phyloP scores from a whole-genome alignment of 1,284 basidiomycete species.

The Ceratobasidium sp. region DNA sequence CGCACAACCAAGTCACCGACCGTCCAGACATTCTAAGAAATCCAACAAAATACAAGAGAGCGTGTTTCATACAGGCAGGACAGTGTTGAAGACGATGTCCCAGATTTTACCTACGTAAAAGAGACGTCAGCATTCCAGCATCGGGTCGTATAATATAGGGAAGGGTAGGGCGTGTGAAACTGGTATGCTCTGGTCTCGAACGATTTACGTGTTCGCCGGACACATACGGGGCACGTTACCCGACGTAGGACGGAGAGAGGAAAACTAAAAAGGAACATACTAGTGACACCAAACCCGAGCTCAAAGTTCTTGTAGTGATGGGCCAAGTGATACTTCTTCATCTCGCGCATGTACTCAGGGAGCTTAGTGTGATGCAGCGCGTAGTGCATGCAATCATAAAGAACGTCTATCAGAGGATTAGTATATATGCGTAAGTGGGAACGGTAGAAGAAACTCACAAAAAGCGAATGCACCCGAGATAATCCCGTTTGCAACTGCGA shows the following conservation, averaged over 20 bases:
- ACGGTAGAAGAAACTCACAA: slow-evolving; percentile 66
- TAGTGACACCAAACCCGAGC: slow-evolving; percentile 97
- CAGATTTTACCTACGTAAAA: slow-evolving; percentile 80
- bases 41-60: not conserved
- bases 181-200: not conserved
- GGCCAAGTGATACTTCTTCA: slow-evolving; percentile 99
- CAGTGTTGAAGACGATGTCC: slow-evolving; percentile 93
- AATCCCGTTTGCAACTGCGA: slow-evolving; percentile 88
- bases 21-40: not conserved
- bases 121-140: not conserved
- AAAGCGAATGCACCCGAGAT: slow-evolving; percentile 92
- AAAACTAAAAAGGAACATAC: slow-evolving; percentile 58
- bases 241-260: not conserved
- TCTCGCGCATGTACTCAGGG: slow-evolving; percentile 86
- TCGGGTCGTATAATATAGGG: not conserved
- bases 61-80: slow-evolving; percentile 66
- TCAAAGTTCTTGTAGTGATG: slow-evolving; percentile 99
- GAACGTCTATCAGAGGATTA: slow-evolving; percentile 65
- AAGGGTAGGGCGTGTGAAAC: not conserved
- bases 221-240: slow-evolving; percentile 43
- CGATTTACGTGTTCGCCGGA: slow-evolving; percentile 13
- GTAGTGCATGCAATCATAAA: slow-evolving; percentile 94
- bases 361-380: slow-evolving; percentile 92
- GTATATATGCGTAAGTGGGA: slow-evolving; percentile 12
- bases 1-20: too few relatives aligned